Percentiles rank a stretch among this genome's conserved stretches.
Evolutionary conservation across 805 yeast genomes (phyloP).

Genomic region (Suhomyces canberraensis): DNA sequence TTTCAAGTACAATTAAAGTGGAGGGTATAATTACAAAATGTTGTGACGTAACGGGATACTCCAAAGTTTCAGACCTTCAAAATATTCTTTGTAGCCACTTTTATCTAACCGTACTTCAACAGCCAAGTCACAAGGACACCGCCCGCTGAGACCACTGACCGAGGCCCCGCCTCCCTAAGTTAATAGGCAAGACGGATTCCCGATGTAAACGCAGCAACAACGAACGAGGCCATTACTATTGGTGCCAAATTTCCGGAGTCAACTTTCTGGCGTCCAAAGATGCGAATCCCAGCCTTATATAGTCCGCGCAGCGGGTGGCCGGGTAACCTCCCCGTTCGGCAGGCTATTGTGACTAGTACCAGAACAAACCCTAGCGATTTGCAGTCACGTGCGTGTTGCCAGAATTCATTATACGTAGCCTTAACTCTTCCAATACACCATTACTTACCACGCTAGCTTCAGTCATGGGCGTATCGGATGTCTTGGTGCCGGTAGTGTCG

Average conservation of each 20-base stretch:
- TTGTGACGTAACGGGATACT: conserved; percentile 48
- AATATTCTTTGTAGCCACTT: conserved; percentile 41
- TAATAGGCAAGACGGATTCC: conserved; percentile 35
- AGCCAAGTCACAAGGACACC: conserved; percentile 19
- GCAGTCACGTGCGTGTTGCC: no score
- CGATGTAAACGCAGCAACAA: conserved; percentile 7
- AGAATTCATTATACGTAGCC: no score
- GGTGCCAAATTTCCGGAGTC: conserved; percentile 38
- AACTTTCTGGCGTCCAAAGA: conserved; percentile 33
- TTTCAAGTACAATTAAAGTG: no score
- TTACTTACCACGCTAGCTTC: no score
- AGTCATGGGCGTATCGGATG: conserved; percentile 7
- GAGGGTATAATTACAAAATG: no score
- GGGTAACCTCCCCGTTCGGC: conserved; percentile 23
- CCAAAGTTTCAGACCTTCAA: conserved; percentile 31
- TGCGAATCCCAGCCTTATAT: conserved; percentile 1
- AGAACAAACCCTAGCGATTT: no score
- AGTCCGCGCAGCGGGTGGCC: conserved; percentile 5
- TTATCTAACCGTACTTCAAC: conserved; percentile 38
- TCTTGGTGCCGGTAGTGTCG: conserved; percentile 8
- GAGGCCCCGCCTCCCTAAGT: conserved; percentile 31
- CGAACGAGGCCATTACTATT: conserved; percentile 13
- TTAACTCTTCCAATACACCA: no score
- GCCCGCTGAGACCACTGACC: conserved; percentile 9
- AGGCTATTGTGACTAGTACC: no score